A percentile compares a stretch with the other conserved stretches of the same genome.
These are phyloP conservation scores for Colletotrichum scovillei DNA, from an alignment of 2,329 filamentous ascomycete species.

Conservation along the genomic window DNA sequence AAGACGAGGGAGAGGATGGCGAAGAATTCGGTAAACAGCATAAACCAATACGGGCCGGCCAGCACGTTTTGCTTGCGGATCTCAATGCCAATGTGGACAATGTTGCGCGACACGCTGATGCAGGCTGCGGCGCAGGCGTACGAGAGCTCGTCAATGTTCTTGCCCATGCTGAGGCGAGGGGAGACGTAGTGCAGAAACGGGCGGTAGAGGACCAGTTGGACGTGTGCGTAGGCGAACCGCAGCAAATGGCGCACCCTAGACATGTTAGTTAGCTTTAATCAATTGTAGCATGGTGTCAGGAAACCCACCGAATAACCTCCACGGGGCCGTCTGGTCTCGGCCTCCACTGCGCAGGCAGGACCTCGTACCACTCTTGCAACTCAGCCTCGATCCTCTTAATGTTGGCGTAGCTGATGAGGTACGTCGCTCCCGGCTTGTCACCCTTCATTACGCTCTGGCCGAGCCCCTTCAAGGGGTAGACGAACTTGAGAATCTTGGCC, in stretches of 20 bases:
- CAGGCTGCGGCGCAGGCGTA: slow-evolving; percentile 78
- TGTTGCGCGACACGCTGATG: slow-evolving; percentile 74
- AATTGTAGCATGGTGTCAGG: neutral
- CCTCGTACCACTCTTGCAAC: slow-evolving; percentile 72
- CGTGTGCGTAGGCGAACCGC: slow-evolving; percentile 83
- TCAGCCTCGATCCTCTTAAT: slow-evolving; percentile 75
- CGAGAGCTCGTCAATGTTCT: slow-evolving; percentile 77
- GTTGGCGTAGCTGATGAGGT: slow-evolving; percentile 71
- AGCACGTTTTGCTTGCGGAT: slow-evolving; percentile 80
- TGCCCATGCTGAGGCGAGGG: slow-evolving; percentile 66
- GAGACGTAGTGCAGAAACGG: slow-evolving; percentile 89
- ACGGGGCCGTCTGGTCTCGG: slow-evolving; percentile 82
- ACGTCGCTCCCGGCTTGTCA: slow-evolving; percentile 59
- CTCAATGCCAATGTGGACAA: slow-evolving; percentile 82
- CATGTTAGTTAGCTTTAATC: slow-evolving; percentile 13
- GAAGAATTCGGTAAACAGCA: slow-evolving; percentile 86
- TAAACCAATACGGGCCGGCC: slow-evolving; percentile 89
- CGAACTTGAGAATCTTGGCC: slow-evolving; percentile 71
- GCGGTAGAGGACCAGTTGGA: slow-evolving; percentile 84
- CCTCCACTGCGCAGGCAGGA: slow-evolving; percentile 79
- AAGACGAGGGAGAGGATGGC: slow-evolving; percentile 83
- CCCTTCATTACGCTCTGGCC: slow-evolving; percentile 58
- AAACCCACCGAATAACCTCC: slow-evolving; percentile 78
- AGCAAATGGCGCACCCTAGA: slow-evolving; percentile 77
- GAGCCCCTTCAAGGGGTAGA: slow-evolving; percentile 72